These are phyloP conservation scores for Pestalotiopsis sp. DNA, from an alignment of 2,329 filamentous ascomycete genomes.

Conservation along the genomic window DNA sequence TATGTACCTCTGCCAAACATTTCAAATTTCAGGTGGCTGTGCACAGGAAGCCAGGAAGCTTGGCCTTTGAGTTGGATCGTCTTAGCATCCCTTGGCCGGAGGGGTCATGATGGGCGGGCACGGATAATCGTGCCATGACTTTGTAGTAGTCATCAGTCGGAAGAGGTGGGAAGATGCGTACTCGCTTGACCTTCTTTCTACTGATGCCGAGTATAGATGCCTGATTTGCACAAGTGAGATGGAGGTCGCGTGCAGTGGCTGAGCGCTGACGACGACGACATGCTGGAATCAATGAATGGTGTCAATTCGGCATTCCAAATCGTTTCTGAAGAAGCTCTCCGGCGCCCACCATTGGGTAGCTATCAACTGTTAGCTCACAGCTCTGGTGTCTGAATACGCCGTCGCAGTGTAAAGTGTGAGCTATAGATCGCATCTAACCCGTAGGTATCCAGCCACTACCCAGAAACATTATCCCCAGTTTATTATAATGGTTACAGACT, in stretches of 20 bases:
- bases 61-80: not conserved
- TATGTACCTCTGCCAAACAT: not conserved
- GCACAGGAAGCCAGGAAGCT: not conserved
- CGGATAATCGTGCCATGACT: not conserved
- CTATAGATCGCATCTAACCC: no score
- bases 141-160: not conserved
- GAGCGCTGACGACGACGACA: not conserved
- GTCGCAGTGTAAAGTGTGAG: no score
- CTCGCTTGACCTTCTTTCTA: not conserved
- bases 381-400: no score
- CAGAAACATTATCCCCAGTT: no score
- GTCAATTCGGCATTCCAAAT: not conserved
- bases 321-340: not conserved
- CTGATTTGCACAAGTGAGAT: not conserved
- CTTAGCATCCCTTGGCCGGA: not conserved
- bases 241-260: not conserved
- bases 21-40: slow-evolving; percentile 4
- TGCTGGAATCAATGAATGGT: not conserved
- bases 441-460: no score
- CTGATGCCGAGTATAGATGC: not conserved
- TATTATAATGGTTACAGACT: not conserved
- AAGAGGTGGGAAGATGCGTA: not conserved
- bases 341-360: no score
- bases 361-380: no score
- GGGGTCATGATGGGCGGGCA: not conserved